Evolutionary conservation across 164 flowering plant species (phyloP), one percentile per base, ranked within the genome.

Genomic region (Macadamia tetraphylla): DNA sequence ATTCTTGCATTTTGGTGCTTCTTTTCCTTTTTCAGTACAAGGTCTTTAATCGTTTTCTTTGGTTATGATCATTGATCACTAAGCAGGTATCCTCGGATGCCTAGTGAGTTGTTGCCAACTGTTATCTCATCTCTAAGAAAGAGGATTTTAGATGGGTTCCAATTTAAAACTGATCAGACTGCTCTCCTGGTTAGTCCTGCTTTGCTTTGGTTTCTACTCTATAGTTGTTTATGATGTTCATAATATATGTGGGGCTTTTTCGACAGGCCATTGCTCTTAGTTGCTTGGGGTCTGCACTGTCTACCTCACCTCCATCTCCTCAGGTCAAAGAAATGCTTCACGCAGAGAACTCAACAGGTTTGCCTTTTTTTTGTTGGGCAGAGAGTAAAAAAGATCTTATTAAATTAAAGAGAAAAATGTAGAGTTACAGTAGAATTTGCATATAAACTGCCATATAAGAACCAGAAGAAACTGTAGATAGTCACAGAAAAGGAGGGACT

Each of bases 71-170:
- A 44, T 23, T 66, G 31, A 43, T 73, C 66, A 29, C 64, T 46
- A 11, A 46, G 51, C 84, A 94, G 97, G 70, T 94, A 92, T 78
- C 70, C 94, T 60, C 81, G 99, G 73, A 88, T 94, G 99, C 93
- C 96, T 44, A 77, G 32, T 23, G 89, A 87, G 43, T 76, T 94
- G 73, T 79, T 94, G 82, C 85, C 91, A 30, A 73, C 77, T 59
- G 88, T 90, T 69, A 76, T 90, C 67, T 74, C 76, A 66, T 76
- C 86, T 74, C 72, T 94, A 58, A 74, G 65, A 29, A 57, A 67
- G 44, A 87, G 78, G 73, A 71, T 86, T 63, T 74, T 74, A 51
- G 81, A 80, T 55, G 91, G 88, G 7, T 83, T 86, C 74, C 71
- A 78, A 42, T 75, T 69, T 66, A 86, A 76, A 78, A 80, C 64